Base-by-base conservation (phyloP, 2,329 filamentous ascomycete genomes). In the Cordyceps cateniannulata region DNA sequence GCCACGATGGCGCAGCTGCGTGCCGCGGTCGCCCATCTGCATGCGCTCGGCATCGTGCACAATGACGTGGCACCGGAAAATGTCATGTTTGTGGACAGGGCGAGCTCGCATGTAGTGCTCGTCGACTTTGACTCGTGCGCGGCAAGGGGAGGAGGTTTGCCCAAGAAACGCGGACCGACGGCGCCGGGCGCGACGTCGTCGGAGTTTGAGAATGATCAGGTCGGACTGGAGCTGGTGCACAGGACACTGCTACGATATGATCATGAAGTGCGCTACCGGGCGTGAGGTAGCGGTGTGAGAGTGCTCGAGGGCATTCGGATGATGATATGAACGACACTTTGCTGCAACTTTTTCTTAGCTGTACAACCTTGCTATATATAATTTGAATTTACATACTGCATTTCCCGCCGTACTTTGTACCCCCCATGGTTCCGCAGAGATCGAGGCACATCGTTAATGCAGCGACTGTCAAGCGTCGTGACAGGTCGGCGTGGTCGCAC, bases 51-150 rank as follows among this genome's bases (percentile, higher is more conserved):
- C 14, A 29, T 58, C 3, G 54, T 58, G 20, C 54, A 58, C 32
- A 58, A 58, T 18, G 54, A 58, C 24, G 24, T 58, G 5, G 22
- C 20, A 5, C 8, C 20, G 27, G 54, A 58, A 7, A 58, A 48
- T 16, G 20, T 58, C 44, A 58, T 58, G 54, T 58, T 58, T 20
- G 45, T 24, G 2, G 5, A 47, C 7, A 10, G 14, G 5, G 53
- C 20, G 6, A 44, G 54, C 10, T 29, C 44, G 2, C 20, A 6
- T 0, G 14, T 58, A 3, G 54, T 48, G 1, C 16, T 58, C 3
- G 22, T 49, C 16, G 45, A 58, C 29, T 58, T 58, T 45, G 54
- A 58, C 27, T 58, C 54, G 44, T 58, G 54, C 54, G 42, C 54
- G n/a, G 12, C 22, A 16, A 22, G 44, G 1, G 44, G 44, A 1